Conservation (phyloP, 768 basidiomycete species). For the Leccinellum albellum region DNA sequence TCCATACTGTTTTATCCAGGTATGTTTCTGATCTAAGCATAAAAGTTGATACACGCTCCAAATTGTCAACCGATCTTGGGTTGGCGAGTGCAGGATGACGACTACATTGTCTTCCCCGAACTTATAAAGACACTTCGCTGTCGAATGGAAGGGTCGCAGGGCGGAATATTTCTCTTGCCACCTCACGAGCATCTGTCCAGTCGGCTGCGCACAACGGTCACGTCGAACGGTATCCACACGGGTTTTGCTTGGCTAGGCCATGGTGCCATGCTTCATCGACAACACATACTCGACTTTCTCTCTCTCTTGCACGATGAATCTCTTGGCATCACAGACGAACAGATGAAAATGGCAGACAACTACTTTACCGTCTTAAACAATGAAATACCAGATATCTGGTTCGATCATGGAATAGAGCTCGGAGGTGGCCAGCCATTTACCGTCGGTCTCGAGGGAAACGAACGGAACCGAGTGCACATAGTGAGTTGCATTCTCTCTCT, state of each 20-base stretch:
- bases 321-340: constrained; percentile 45
- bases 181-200: constrained; percentile 59
- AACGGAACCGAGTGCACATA: constrained; percentile 56
- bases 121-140: constrained; percentile 49
- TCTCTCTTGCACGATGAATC: constrained; percentile 36
- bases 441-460: constrained; percentile 51
- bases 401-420: constrained; percentile 59
- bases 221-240: constrained; percentile 41
- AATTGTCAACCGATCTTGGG: constrained; percentile 1
- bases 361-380: constrained; percentile 61
- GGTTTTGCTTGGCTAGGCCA: constrained; percentile 67
- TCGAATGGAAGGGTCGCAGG: constrained; percentile 31
- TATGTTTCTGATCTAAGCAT: constrained; percentile 19
- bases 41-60: neutral
- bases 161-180: constrained; percentile 52
- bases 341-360: constrained; percentile 67
- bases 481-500: constrained; percentile 35
- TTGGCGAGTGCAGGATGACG: constrained; percentile 52
- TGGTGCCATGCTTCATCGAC: constrained; percentile 50
- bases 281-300: constrained; percentile 45
- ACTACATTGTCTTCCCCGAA: constrained; percentile 58
- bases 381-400: constrained; percentile 55
- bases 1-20: constrained; percentile 62
- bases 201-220: constrained; percentile 42
- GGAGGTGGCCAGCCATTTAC: constrained; percentile 62